phyloP scores from a whole-genome alignment of 306 rosid genomes.

The Cotoneaster glaucophyllus region DNA sequence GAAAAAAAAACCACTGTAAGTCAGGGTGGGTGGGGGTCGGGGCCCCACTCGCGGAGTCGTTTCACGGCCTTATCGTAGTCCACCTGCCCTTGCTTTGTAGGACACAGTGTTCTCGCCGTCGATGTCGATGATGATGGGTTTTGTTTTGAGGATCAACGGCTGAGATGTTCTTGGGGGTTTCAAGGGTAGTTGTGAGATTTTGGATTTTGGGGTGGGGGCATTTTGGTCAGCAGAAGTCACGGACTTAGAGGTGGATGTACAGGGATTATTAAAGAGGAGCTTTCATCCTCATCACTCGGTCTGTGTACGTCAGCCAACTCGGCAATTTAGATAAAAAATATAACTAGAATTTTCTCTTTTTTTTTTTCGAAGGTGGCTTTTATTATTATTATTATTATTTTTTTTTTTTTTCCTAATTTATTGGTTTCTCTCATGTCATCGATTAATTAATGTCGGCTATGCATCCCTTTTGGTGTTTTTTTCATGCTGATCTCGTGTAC shows the following conservation, averaged over 20 bases:
- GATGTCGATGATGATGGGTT: background rate
- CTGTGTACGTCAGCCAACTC: background rate
- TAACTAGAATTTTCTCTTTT: background rate
- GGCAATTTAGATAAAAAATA: background rate
- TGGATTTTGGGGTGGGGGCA: background rate
- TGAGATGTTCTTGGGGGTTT: background rate
- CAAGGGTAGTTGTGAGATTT: background rate
- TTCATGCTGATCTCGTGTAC: slow-evolving; percentile 10
- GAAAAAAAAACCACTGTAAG: background rate
- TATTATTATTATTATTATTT: background rate
- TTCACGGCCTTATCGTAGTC: background rate
- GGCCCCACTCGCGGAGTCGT: background rate
- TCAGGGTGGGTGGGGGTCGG: background rate
- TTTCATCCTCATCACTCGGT: background rate
- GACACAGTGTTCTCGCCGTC: background rate
- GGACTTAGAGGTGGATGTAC: background rate
- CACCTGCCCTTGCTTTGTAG: background rate
- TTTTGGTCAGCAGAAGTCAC: background rate
- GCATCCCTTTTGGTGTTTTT: background rate
- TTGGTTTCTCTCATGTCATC: background rate
- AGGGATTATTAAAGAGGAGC: background rate
- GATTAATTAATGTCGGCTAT: background rate
- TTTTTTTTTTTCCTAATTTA: background rate
- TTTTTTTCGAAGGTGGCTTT: background rate
- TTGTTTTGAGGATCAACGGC: background rate